These are phyloP conservation scores for Annona squamosa DNA, from an alignment of 164 flowering plant species.

Conservation along the genomic window DNA sequence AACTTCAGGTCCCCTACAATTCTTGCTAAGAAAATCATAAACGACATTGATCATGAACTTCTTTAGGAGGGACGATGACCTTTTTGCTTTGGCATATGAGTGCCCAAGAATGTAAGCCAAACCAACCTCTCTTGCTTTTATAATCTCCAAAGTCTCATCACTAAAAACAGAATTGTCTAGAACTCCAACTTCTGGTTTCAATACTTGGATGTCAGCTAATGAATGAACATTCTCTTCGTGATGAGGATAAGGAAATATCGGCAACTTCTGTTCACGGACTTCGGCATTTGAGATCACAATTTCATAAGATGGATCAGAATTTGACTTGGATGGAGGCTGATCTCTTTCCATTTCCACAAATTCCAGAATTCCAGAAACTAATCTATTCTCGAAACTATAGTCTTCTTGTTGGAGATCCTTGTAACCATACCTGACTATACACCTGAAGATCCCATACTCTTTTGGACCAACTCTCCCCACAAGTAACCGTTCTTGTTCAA, in stretches of 20 bases:
- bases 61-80: slow-evolving; percentile 42
- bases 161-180: slow-evolving; percentile 15
- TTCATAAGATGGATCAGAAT: slow-evolving; percentile 6
- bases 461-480: slow-evolving; percentile 52
- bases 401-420: slow-evolving; percentile 32
- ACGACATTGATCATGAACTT: slow-evolving; percentile 40
- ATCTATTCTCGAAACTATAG: slow-evolving; percentile 30
- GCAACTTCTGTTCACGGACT: slow-evolving; percentile 7
- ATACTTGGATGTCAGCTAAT: slow-evolving; percentile 11
- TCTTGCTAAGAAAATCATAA: slow-evolving; percentile 48
- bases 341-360: slow-evolving; percentile 42
- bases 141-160: slow-evolving; percentile 33
- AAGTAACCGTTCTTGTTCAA: slow-evolving; percentile 37
- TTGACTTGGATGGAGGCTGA: slow-evolving; percentile 11
- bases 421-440: slow-evolving; percentile 72
- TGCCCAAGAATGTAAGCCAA: slow-evolving; percentile 53
- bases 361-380: slow-evolving; percentile 31
- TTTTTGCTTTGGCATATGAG: slow-evolving; percentile 48
- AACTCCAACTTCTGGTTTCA: slow-evolving; percentile 9
- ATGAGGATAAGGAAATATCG: slow-evolving; percentile 7
- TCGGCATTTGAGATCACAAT: slow-evolving; percentile 12
- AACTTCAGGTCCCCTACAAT: slow-evolving; percentile 44
- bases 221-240: slow-evolving; percentile 20
- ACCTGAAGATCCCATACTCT: slow-evolving; percentile 51
- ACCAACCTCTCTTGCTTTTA: slow-evolving; percentile 50